phyloP scores from a whole-genome alignment of 768 basidiomycete species.

The Sistotremastrum suecicum region DNA sequence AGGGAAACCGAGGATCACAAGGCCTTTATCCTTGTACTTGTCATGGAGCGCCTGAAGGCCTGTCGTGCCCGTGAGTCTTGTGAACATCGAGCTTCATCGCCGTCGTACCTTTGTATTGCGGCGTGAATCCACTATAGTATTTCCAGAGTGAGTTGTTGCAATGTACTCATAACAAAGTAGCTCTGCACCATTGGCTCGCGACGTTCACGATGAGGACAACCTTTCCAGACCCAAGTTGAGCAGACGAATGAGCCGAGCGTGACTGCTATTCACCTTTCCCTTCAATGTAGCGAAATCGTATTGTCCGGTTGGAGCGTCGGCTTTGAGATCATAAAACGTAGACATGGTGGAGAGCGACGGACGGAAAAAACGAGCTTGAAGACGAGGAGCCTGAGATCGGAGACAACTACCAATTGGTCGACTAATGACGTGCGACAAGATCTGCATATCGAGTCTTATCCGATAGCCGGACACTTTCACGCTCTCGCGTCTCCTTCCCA shows the following conservation, averaged over 20 bases:
- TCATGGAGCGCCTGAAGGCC: slow-evolving; percentile 74
- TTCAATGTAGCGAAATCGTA: slow-evolving; percentile 57
- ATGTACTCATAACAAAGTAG: not conserved
- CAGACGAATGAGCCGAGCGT: too few relatives aligned
- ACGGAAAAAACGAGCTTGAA: too few relatives aligned
- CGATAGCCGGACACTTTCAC: too few relatives aligned
- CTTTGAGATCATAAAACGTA: slow-evolving; percentile 56
- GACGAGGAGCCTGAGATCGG: too few relatives aligned
- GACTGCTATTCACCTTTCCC: slow-evolving; percentile 20
- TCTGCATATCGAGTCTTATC: too few relatives aligned
- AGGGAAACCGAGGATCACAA: slow-evolving; percentile 82
- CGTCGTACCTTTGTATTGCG: slow-evolving; percentile 54
- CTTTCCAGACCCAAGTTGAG: slow-evolving; percentile 19
- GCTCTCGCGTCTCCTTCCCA: too few relatives aligned
- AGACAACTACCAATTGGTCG: too few relatives aligned
- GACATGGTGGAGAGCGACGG: slow-evolving; percentile 10
- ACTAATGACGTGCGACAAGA: too few relatives aligned
- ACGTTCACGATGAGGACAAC: slow-evolving; percentile 68
- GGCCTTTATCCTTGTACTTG: slow-evolving; percentile 62
- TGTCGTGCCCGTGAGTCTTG: slow-evolving; percentile 10
- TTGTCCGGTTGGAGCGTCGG: slow-evolving; percentile 41
- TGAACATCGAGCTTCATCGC: not conserved
- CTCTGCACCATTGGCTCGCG: slow-evolving; percentile 55
- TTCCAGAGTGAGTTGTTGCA: not conserved
- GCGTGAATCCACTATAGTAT: slow-evolving; percentile 63